A percentile compares a stretch with the other conserved stretches of the same genome.
Conservation (phyloP, 2,329 filamentous ascomycete genomes). For the Colletotrichum musae region DNA sequence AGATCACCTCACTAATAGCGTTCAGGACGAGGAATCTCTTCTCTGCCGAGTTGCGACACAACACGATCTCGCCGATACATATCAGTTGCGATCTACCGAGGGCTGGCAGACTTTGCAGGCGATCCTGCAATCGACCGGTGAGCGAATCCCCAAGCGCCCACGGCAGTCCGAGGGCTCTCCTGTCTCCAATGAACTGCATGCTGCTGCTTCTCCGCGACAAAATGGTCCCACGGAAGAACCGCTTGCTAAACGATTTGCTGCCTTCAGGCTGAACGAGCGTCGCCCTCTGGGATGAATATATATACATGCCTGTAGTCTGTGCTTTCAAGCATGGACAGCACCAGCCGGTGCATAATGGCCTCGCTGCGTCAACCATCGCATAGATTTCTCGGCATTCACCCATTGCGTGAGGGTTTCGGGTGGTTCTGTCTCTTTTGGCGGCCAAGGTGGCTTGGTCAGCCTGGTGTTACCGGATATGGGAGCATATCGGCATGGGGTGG, state of each 20-base stretch:
- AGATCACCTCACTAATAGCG: not conserved
- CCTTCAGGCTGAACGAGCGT: conserved; percentile 72
- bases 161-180: conserved; percentile 57
- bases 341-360: conserved; percentile 1
- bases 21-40: conserved; percentile 88
- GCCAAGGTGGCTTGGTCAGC: conserved; percentile 6
- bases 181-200: conserved; percentile 44
- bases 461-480: conserved; percentile 16
- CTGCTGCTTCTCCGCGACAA: conserved; percentile 45
- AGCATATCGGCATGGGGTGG: conserved; percentile 27
- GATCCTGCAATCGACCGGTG: conserved; percentile 97
- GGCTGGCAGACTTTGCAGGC: conserved; percentile 96
- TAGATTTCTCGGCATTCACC: not conserved
- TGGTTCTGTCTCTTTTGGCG: not conserved
- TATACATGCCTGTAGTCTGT: conserved; percentile 7
- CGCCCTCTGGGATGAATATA: conserved; percentile 38
- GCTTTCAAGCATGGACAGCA: conserved; percentile 10
- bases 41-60: conserved; percentile 87
- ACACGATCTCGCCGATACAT: conserved; percentile 84
- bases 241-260: conserved; percentile 77
- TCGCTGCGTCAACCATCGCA: not conserved
- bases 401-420: conserved; percentile 2
- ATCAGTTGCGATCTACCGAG: conserved; percentile 86
- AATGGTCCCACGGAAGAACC: conserved; percentile 62
- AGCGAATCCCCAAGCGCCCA: conserved; percentile 87